Conservation (phyloP, 2,329 filamentous ascomycete genomes). For the Verticillium zaregamsianum region DNA sequence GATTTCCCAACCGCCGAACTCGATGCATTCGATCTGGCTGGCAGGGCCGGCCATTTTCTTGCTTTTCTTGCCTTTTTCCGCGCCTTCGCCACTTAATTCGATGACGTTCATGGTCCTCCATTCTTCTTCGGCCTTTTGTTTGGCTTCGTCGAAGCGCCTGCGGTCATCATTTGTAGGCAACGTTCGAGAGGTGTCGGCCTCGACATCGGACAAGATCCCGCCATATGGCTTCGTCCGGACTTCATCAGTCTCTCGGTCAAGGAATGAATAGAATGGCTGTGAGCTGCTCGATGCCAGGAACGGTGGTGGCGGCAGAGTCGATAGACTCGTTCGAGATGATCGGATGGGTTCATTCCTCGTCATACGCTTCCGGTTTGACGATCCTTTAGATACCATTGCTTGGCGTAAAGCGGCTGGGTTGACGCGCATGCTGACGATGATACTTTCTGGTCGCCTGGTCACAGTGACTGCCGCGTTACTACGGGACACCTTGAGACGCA, state of each 20-base stretch:
- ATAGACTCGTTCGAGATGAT: neutral
- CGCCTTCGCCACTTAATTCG: constrained; percentile 61
- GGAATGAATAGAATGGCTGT: constrained; percentile 82
- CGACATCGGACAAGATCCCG: constrained; percentile 81
- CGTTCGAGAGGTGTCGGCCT: constrained; percentile 89
- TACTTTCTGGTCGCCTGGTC: constrained; percentile 9
- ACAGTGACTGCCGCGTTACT: constrained; percentile 35
- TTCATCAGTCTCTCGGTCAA: constrained; percentile 85
- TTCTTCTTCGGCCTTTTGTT: constrained; percentile 85
- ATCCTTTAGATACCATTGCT: constrained; percentile 53
- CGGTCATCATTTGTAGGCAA: constrained; percentile 77
- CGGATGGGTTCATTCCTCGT: constrained; percentile 14
- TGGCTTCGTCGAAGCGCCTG: constrained; percentile 82
- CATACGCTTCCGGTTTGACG: constrained; percentile 46
- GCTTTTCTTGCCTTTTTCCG: constrained; percentile 50
- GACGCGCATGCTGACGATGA: constrained; percentile 57
- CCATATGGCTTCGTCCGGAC: constrained; percentile 91
- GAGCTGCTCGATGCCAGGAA: constrained; percentile 26
- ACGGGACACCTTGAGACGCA: constrained; percentile 48
- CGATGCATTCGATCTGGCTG: constrained; percentile 97
- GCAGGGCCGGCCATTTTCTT: constrained; percentile 79
- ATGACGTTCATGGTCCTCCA: constrained; percentile 66
- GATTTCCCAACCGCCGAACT: constrained; percentile 96
- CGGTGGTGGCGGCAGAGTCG: neutral
- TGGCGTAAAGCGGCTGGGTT: constrained; percentile 54